Percentiles rank a stretch among this genome's conserved stretches.
Conservation (phyloP, 2,329 filamentous ascomycete species). For the Colletotrichum sansevieriae region DNA sequence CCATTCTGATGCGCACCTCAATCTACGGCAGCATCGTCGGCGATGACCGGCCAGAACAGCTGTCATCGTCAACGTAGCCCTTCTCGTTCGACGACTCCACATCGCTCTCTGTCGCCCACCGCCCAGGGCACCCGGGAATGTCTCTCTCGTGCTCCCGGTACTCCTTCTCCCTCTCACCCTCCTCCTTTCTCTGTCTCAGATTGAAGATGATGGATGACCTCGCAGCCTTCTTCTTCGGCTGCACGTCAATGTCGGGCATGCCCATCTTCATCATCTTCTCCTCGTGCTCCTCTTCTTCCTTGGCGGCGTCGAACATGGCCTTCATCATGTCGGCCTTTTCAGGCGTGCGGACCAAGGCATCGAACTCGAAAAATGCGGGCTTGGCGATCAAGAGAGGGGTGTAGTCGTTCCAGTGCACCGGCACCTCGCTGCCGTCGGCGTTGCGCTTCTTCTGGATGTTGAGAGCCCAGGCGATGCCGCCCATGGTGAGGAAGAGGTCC, state of each 20-base stretch:
- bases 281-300: conserved; percentile 49
- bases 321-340: conserved; percentile 46
- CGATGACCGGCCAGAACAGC: conserved; percentile 37
- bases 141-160: conserved; percentile 40
- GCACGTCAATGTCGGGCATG: conserved; percentile 34
- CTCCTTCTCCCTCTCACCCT: conserved; percentile 33
- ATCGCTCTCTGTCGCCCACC: conserved; percentile 40
- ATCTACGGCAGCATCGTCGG: conserved; percentile 28
- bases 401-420: conserved; percentile 59
- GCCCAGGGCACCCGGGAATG: conserved; percentile 39
- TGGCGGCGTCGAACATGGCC: conserved; percentile 53
- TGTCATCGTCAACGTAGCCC: conserved; percentile 39
- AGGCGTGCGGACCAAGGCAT: conserved; percentile 48
- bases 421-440: conserved; percentile 46
- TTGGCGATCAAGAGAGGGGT: conserved; percentile 60
- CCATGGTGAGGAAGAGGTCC: conserved; percentile 57
- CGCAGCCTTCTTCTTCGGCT: conserved; percentile 4
- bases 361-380: conserved; percentile 55
- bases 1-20: neutral
- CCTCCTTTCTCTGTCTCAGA: conserved; percentile 34
- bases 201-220: conserved; percentile 32
- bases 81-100: conserved; percentile 40
- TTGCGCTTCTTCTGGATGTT: conserved; percentile 50
- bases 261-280: conserved; percentile 44
- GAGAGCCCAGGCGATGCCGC: conserved; percentile 55